These are phyloP conservation scores for Heracleum sosnowskyi DNA, from an alignment of 129 eudicot genomes.

Conservation along the genomic window DNA sequence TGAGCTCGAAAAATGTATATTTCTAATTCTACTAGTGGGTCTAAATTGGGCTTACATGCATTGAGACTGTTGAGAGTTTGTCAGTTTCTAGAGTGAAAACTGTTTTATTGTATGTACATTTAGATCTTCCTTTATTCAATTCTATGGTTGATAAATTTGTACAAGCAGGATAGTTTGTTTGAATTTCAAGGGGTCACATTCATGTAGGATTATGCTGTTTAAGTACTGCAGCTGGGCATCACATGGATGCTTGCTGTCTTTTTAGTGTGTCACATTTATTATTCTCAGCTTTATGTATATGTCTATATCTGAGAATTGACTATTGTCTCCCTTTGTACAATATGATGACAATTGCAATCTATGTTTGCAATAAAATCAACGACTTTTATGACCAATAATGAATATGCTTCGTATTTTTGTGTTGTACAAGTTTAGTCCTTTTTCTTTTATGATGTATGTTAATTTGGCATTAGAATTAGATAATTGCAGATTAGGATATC, in stretches of 20 bases:
- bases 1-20: slow-evolving; percentile 16
- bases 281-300: background rate
- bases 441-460: background rate
- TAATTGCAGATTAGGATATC: background rate
- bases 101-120: background rate
- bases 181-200: background rate
- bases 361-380: background rate
- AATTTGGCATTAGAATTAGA: background rate
- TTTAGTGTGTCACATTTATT: slow-evolving; percentile 19
- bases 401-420: background rate
- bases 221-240: slow-evolving; percentile 23
- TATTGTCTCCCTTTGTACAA: background rate
- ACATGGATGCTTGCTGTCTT: slow-evolving; percentile 30
- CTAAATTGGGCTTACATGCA: slow-evolving; percentile 19
- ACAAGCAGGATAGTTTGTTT: background rate
- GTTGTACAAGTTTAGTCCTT: background rate
- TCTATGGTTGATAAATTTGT: background rate
- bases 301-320: background rate
- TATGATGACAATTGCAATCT: background rate
- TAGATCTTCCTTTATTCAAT: background rate
- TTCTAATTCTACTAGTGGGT: slow-evolving; percentile 16
- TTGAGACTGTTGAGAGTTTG: slow-evolving; percentile 17
- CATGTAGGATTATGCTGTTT: background rate
- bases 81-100: slow-evolving; percentile 1
- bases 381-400: background rate